Evolutionary conservation across 768 basidiomycete species (phyloP).

Genomic region (Omphalotus guepiniiformis): DNA sequence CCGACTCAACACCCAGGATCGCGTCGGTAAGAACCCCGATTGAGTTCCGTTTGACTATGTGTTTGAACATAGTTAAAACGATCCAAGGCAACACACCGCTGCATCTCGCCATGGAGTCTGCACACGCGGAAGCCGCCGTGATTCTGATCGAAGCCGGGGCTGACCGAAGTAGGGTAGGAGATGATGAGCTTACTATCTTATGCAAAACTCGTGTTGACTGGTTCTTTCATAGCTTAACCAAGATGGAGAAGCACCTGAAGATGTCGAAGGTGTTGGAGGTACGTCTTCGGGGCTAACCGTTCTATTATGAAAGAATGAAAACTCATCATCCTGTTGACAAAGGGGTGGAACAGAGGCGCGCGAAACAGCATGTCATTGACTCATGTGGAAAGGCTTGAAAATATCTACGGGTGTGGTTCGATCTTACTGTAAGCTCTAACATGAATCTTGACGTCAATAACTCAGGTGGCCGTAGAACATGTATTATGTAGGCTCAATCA

Average conservation of each 20-base stretch:
- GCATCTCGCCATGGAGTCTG: conserved; percentile 96
- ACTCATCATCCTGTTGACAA: not conserved
- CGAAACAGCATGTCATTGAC: conserved; percentile 70
- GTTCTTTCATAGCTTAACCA: conserved; percentile 58
- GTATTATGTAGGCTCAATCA: too few relatives aligned
- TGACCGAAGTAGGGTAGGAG: conserved; percentile 79
- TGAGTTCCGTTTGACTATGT: not conserved
- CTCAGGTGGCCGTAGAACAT: too few relatives aligned
- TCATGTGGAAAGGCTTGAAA: conserved; percentile 58
- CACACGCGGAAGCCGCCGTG: conserved; percentile 87
- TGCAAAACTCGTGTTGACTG: not conserved
- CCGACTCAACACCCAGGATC: conserved; percentile 82
- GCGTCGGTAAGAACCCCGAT: conserved; percentile 53
- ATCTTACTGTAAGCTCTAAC: too few relatives aligned
- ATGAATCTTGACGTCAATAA: too few relatives aligned
- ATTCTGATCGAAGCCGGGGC: conserved; percentile 93
- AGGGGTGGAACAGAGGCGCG: conserved; percentile 75
- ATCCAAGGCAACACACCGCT: conserved; percentile 86
- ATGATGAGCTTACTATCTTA: conserved; percentile 13
- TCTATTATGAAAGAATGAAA: not conserved
- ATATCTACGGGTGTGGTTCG: too few relatives aligned
- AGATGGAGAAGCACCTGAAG: conserved; percentile 84
- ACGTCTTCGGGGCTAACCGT: not conserved
- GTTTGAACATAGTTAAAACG: not conserved
- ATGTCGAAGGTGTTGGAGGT: conserved; percentile 84